Conservation (phyloP, 2,329 filamentous ascomycete genomes). For the Microsporum audouinii region DNA sequence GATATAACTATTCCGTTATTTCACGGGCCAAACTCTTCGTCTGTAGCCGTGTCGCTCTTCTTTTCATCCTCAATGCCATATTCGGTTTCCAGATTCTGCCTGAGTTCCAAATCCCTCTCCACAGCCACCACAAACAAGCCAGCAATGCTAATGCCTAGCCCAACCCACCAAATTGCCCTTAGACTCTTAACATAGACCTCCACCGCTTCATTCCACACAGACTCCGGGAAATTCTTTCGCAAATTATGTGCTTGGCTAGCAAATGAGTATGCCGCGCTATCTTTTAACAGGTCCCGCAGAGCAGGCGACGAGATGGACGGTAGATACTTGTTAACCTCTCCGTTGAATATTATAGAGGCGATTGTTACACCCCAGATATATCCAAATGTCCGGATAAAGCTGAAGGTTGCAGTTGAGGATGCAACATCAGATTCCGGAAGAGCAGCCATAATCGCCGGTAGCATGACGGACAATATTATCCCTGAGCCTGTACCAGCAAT, state of each 20-base stretch:
- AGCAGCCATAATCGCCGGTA: constrained; percentile 36
- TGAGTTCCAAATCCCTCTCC: constrained; percentile 29
- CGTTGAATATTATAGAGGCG: constrained; percentile 25
- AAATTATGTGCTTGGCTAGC: neutral
- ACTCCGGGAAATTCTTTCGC: neutral
- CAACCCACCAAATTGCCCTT: constrained; percentile 16
- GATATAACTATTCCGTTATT: neutral
- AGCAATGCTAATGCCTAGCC: constrained; percentile 23
- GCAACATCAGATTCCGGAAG: constrained; percentile 22
- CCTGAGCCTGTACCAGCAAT: constrained; percentile 34
- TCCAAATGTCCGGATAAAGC: constrained; percentile 25
- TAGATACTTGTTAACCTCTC: constrained; percentile 13
- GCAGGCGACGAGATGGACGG: neutral
- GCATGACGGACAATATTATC: constrained; percentile 31
- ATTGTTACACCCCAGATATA: constrained; percentile 24
- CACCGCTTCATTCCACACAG: constrained; percentile 16
- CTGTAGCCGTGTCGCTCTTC: neutral
- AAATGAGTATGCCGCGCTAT: constrained; percentile 6
- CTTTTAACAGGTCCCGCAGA: neutral
- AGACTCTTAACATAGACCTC: constrained; percentile 21
- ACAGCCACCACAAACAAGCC: constrained; percentile 26
- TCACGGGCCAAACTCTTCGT: neutral
- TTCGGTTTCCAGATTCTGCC: constrained; percentile 30
- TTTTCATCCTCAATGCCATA: constrained; percentile 30
- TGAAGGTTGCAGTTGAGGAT: constrained; percentile 19